phyloP scores from a whole-genome alignment of 768 basidiomycete genomes.

The Suillus clintonianus region DNA sequence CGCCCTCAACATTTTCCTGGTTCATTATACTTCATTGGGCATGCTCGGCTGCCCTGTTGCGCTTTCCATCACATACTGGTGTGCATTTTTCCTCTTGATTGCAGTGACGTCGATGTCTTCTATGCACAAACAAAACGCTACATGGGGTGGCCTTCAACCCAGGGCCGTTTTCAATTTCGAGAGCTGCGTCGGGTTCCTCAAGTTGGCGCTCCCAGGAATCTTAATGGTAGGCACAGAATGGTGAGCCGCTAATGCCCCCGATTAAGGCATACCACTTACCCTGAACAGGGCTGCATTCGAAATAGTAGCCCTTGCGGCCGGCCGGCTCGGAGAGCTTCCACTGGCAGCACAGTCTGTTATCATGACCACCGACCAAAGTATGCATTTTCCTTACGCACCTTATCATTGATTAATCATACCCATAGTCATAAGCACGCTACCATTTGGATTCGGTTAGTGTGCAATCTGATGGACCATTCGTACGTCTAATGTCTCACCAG shows the following conservation, averaged over 20 bases:
- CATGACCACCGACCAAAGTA: conserved; percentile 81
- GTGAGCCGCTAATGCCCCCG: conserved; percentile 35
- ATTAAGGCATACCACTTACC: background rate
- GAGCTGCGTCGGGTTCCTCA: conserved; percentile 59
- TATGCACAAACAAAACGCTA: conserved; percentile 53
- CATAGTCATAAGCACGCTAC: conserved; percentile 69
- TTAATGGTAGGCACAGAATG: conserved; percentile 83
- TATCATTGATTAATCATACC: conserved; percentile 1
- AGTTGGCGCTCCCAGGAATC: conserved; percentile 74
- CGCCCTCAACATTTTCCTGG: conserved; percentile 55
- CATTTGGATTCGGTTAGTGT: conserved; percentile 63
- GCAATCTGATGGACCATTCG: background rate
- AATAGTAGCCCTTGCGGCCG: conserved; percentile 78
- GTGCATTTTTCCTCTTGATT: conserved; percentile 59
- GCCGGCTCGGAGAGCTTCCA: conserved; percentile 63
- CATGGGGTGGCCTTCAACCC: conserved; percentile 63
- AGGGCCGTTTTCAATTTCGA: conserved; percentile 43
- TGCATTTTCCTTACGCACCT: conserved; percentile 4
- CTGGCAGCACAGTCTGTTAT: conserved; percentile 78
- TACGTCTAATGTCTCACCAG: conserved; percentile 20
- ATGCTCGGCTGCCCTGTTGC: conserved; percentile 69
- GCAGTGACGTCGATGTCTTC: conserved; percentile 51
- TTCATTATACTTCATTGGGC: conserved; percentile 64
- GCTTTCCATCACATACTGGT: conserved; percentile 69
- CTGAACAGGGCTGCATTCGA: conserved; percentile 73